These are phyloP conservation scores for Leptographium flavum DNA, from an alignment of 2,329 filamentous ascomycete genomes.

Conservation along the genomic window DNA sequence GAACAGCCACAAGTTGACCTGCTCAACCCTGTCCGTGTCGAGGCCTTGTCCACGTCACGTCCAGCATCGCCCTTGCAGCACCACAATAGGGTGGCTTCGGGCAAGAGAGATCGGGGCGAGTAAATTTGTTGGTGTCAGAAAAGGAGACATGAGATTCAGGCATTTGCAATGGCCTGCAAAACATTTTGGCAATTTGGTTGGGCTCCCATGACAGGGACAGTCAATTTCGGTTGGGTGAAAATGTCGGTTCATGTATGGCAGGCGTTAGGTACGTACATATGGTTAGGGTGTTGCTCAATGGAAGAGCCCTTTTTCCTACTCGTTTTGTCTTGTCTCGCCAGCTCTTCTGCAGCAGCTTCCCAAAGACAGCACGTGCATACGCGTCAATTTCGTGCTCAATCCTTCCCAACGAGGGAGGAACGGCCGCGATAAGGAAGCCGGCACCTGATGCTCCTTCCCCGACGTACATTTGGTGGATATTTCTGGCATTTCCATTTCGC, in stretches of 20 bases:
- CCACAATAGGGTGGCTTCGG: constrained; percentile 21
- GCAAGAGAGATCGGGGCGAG: constrained; percentile 24
- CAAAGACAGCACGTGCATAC: constrained; percentile 6
- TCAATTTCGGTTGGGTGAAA: too few relatives aligned
- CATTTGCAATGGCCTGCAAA: background rate
- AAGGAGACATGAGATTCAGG: background rate
- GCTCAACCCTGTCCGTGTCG: constrained; percentile 22
- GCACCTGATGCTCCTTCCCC: background rate
- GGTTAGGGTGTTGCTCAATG: too few relatives aligned
- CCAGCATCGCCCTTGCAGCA: constrained; percentile 28
- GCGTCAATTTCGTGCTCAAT: constrained; percentile 4
- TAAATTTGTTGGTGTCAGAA: constrained; percentile 8
- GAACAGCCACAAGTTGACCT: constrained; percentile 24
- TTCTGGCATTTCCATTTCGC: background rate
- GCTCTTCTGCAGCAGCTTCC: too few relatives aligned
- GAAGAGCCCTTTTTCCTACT: too few relatives aligned
- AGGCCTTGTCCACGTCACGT: constrained; percentile 30
- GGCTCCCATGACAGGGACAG: too few relatives aligned
- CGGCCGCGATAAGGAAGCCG: too few relatives aligned
- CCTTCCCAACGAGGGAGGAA: too few relatives aligned
- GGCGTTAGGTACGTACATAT: too few relatives aligned
- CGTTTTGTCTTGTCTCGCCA: too few relatives aligned
- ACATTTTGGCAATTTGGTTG: too few relatives aligned
- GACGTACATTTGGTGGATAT: background rate
- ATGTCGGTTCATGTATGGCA: too few relatives aligned